Base-by-base conservation (phyloP, 164 flowering plant genomes). In the Nelumbo lutea region DNA sequence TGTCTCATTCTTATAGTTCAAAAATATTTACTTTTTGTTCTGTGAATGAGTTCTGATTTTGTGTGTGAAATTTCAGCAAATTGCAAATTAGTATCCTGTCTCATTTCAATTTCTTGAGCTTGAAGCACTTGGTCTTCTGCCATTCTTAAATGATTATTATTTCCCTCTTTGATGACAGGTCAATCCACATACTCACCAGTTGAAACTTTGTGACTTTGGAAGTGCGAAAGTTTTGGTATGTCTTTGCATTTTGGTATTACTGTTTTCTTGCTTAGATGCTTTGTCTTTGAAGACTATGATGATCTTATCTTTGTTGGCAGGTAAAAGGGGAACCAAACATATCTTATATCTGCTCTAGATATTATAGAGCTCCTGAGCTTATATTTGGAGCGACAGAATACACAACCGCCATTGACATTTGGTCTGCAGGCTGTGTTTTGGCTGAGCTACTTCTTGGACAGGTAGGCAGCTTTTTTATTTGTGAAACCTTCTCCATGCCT, bases 361-460 rank as follows among this genome's bases (percentile, higher is more conserved):
- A 87, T 68, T 87, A 87, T 66, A 77, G 90, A 48, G 90, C 90
- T 27, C 90, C 88, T 50, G 90, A 87, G 64, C 87, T 87, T 43
- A 86, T 86, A 73, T 86, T 86, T 76, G 90, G 90, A 48, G 88
- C 88, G 2, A 86, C 90, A 5, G 86, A 85, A 41, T 87, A 87
- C 79, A 82, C 88, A 43, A 75, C 85, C 15, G 84, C 88, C 6
- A 87, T 87, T 72, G 90, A 88, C 74, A 85, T 86, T n/a, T 88
- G 92, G 92, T 87, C 89, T 59, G 92, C 80, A 14, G 92, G 90
- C 9, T 87, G 92, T 71, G 89, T 87, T 44, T 58, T 86, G 64
- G 92, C 92, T 62, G 92, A 88, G 72, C 76, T 86, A 46, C 73
- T 83, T 38, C 81, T 84, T 66, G 87, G 88, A 66, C 86, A 83